Conservation (phyloP, 2,329 filamentous ascomycete species). For the Fusarium domesticum region DNA sequence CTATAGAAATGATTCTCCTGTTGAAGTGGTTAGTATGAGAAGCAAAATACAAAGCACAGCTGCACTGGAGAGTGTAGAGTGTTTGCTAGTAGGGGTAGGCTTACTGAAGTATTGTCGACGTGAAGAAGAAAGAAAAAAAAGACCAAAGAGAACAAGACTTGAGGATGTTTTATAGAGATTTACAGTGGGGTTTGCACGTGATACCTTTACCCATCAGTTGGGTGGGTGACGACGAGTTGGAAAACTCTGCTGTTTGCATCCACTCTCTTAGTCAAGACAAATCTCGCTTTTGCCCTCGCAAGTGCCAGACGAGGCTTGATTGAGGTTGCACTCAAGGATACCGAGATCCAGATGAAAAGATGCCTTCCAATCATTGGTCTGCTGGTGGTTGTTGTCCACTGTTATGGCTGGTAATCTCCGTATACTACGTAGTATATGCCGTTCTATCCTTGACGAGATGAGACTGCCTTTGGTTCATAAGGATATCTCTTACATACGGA, state of each 20-base stretch:
- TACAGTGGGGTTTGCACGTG: neutral
- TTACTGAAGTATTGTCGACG: slow-evolving; percentile 58
- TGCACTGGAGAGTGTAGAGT: neutral
- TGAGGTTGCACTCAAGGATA: neutral
- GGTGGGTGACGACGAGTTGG: neutral
- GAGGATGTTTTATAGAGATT: slow-evolving; percentile 9
- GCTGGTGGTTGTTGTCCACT: too few species aligned
- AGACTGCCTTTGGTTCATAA: too few species aligned
- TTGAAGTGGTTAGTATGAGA: slow-evolving; percentile 22
- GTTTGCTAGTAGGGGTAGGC: neutral
- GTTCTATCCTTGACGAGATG: too few species aligned
- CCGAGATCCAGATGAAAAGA: neutral
- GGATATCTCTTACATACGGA: too few species aligned
- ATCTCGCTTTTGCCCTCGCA: neutral
- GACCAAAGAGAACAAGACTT: slow-evolving; percentile 26
- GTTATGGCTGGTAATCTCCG: too few species aligned
- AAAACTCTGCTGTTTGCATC: neutral
- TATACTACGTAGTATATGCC: too few species aligned
- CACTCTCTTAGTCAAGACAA: neutral
- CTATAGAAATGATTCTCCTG: slow-evolving; percentile 97
- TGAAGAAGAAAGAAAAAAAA: slow-evolving; percentile 53
- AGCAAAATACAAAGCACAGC: too few species aligned
- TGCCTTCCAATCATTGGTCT: neutral
- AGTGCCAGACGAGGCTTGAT: too few species aligned
- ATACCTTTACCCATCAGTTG: too few species aligned